Conservation (phyloP, 2,329 filamentous ascomycete genomes). For the Hypoxylon sp. region DNA sequence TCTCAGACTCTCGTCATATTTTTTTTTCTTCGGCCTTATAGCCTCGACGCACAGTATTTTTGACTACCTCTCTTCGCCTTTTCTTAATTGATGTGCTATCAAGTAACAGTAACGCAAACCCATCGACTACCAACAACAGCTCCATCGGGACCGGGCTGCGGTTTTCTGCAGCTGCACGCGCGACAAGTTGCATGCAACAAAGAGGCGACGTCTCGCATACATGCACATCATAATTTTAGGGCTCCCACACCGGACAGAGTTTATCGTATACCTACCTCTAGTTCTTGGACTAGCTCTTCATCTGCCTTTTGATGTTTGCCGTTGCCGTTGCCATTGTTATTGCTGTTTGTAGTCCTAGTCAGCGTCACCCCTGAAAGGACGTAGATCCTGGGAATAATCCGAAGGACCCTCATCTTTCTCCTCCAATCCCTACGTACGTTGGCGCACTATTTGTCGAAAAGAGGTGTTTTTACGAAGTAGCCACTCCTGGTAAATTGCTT, state of each 20-base stretch:
- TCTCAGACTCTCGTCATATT: constrained; percentile 42
- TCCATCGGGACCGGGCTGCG: constrained; percentile 30
- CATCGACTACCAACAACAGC: constrained; percentile 10
- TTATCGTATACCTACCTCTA: background rate
- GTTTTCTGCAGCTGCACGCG: constrained; percentile 44
- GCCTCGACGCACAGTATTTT: constrained; percentile 33
- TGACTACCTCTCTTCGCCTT: constrained; percentile 25
- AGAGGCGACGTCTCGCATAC: constrained; percentile 43
- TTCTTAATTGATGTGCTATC: constrained; percentile 25
- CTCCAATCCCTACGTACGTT: constrained; percentile 17
- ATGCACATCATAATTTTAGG: constrained; percentile 43
- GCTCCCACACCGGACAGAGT: constrained; percentile 17
- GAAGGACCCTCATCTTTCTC: constrained; percentile 13
- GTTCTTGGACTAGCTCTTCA: constrained; percentile 21
- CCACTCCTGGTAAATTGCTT: constrained; percentile 17
- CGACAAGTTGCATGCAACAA: constrained; percentile 50
- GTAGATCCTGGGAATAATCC: constrained; percentile 27
- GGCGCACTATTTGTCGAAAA: constrained; percentile 23
- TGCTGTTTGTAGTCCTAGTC: constrained; percentile 44
- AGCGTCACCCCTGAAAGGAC: constrained; percentile 40
- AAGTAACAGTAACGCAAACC: constrained; percentile 23
- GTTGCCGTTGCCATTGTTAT: constrained; percentile 30
- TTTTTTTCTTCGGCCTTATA: constrained; percentile 32
- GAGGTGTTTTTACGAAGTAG: constrained; percentile 12
- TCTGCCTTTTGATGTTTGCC: constrained; percentile 36